These are phyloP conservation scores for Ascochyta pisi DNA, from an alignment of 2,329 filamentous ascomycete genomes.

Conservation along the genomic window DNA sequence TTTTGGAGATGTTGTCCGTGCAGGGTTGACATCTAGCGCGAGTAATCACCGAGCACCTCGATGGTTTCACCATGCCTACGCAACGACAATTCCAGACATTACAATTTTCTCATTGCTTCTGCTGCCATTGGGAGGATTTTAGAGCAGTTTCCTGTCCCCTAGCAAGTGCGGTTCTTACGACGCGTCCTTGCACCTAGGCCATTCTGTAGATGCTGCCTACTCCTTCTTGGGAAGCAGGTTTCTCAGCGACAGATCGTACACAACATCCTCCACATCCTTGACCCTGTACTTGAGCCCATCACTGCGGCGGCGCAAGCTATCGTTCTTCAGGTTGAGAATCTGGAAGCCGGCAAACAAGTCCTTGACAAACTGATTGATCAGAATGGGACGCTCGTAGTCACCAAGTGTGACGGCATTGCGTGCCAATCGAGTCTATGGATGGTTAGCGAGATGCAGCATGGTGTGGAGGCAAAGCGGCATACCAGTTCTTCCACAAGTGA, in stretches of 20 bases:
- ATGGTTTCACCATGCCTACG: conserved; percentile 8
- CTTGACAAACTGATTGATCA: conserved; percentile 92
- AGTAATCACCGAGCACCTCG: conserved; percentile 21
- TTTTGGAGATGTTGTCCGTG: conserved; percentile 30
- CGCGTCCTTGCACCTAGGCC: neutral
- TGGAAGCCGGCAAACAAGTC: conserved; percentile 96
- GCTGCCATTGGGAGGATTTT: neutral
- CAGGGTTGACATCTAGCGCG: conserved; percentile 20
- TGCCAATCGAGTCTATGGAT: conserved; percentile 73
- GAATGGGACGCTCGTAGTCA: conserved; percentile 83
- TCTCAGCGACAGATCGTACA: conserved; percentile 90
- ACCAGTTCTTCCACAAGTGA: conserved; percentile 87
- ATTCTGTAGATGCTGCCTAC: conserved; percentile 1
- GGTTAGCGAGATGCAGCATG: conserved; percentile 8
- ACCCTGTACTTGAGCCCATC: conserved; percentile 97
- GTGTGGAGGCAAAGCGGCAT: conserved; percentile 10
- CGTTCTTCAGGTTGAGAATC: conserved; percentile 96
- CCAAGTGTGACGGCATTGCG: conserved; percentile 94
- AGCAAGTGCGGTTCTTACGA: neutral
- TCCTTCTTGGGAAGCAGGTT: conserved; percentile 67
- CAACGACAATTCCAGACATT: neutral
- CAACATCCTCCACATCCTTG: conserved; percentile 97
- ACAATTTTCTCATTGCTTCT: neutral
- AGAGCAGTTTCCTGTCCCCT: neutral
- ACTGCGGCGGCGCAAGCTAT: conserved; percentile 82